Percentiles rank a stretch among this genome's conserved stretches.
These are phyloP conservation scores for Salvia miltiorrhiza DNA, from an alignment of 257 asterid genomes.

Conservation along the genomic window DNA sequence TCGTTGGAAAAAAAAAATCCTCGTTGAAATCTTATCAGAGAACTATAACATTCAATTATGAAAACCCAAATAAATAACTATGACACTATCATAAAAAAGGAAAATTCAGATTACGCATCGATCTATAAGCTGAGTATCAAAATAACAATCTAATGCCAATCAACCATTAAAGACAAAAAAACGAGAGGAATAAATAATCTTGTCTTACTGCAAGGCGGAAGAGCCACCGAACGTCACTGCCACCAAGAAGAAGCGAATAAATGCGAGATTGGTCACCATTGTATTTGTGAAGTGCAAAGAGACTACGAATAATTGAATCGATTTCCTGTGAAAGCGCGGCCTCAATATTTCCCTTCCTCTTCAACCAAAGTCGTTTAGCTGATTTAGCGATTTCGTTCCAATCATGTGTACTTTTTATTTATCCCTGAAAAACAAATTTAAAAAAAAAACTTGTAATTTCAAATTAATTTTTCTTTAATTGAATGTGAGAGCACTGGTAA, in stretches of 20 bases:
- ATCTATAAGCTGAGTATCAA: neutral
- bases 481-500: too few relatives aligned
- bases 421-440: too few relatives aligned
- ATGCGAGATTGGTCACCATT: slow-evolving; percentile 42
- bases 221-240: slow-evolving; percentile 24
- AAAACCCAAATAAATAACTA: neutral
- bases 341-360: neutral
- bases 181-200: neutral
- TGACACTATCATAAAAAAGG: neutral
- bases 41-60: neutral
- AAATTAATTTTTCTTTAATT: too few relatives aligned
- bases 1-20: too few relatives aligned
- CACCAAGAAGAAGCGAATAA: slow-evolving; percentile 30
- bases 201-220: slow-evolving; percentile 44
- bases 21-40: neutral
- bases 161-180: neutral
- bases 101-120: slow-evolving; percentile 8
- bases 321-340: neutral
- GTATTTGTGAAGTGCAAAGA: slow-evolving; percentile 16
- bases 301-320: neutral
- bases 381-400: too few relatives aligned
- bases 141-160: neutral
- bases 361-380: neutral
- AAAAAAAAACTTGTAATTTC: too few relatives aligned
- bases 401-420: too few relatives aligned